Base-by-base conservation (phyloP, 345 rosid species). In the Eucalyptus tenuipes region DNA sequence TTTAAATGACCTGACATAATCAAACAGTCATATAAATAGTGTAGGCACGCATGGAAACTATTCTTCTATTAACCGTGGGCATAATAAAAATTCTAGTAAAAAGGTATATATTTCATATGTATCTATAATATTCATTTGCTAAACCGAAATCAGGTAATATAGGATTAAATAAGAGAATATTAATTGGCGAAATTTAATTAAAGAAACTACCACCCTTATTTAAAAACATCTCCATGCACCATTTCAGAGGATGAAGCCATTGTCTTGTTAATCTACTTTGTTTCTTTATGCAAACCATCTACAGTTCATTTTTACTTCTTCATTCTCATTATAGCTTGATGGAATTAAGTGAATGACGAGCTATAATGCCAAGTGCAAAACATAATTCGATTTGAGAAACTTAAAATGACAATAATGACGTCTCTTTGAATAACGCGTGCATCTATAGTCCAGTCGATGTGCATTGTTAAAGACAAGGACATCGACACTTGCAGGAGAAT, bases 401-500 rank as follows among this genome's bases (percentile, higher is more conserved):
- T 52, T 52, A 17, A 49, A 13, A 49, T 14, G 17, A 6, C 22
- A 49, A 49, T 49, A 49, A 49, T 14, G 50, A 49, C 17, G 8
- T 52, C 8, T 52, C 22, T 52, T 52, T 52, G 22, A 52, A 50
- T 50, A 50, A 50, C 2, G 17, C 3, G 7, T 49, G 50, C 4
- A 52, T 25, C 3, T 13, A 55, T 24, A 55, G 12, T 55, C 61
- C 10, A 55, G 29, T 55, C 3, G 29, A 55, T 24, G 3, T 10
- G 5, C 6, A 22, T 24, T 55, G 3, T 55, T 22, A 55, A 4
- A 22, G 5, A 55, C 13, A 10, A 9, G 27, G 61, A 1, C 5
- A 8, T 4, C 29, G 1, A 55, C 12, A 10, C 5, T 22, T 8
- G 27, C 0, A 6, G 12, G 0, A 49, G 29, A 22, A 22, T 49